Percentiles rank a stretch among this genome's conserved stretches.
Conservation (phyloP, 2,329 filamentous ascomycete genomes). For the Aureobasidium sp. region DNA sequence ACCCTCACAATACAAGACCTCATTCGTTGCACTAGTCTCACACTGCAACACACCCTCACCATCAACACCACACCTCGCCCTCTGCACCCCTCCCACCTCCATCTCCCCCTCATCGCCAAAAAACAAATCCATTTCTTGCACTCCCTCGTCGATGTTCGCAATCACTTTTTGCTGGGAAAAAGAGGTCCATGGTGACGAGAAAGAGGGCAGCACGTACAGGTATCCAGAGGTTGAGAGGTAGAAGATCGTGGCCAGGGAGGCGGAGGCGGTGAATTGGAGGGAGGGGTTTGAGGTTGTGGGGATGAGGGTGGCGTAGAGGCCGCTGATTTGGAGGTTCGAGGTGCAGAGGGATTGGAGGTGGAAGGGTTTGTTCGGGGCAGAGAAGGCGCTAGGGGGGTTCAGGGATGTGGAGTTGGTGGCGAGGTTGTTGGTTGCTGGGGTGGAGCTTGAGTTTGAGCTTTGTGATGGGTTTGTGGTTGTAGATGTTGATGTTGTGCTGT, state of each 20-base stretch:
- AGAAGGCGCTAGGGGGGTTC: background rate
- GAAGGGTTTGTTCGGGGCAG: background rate
- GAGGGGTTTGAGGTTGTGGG: background rate
- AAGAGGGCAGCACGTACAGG: background rate
- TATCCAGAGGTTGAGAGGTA: background rate
- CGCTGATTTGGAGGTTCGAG: background rate
- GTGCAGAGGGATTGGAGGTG: background rate
- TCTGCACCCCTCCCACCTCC: conserved; percentile 11
- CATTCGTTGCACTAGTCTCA: background rate
- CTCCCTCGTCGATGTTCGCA: conserved; percentile 29
- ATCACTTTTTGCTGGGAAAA: background rate
- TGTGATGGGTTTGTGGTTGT: background rate
- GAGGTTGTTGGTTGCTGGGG: background rate
- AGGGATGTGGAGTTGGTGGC: background rate
- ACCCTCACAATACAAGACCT: background rate
- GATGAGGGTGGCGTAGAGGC: background rate
- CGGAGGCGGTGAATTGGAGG: background rate
- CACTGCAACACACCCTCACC: background rate
- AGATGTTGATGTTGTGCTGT: background rate
- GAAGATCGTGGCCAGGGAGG: background rate
- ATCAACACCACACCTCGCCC: background rate
- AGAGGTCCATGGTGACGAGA: background rate
- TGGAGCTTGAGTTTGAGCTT: background rate
- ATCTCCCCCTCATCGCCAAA: conserved; percentile 23
- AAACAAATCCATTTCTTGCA: conserved; percentile 32